These are phyloP conservation scores for Sporothrix sp. DNA, from an alignment of 2,329 filamentous ascomycete genomes.

Conservation along the genomic window DNA sequence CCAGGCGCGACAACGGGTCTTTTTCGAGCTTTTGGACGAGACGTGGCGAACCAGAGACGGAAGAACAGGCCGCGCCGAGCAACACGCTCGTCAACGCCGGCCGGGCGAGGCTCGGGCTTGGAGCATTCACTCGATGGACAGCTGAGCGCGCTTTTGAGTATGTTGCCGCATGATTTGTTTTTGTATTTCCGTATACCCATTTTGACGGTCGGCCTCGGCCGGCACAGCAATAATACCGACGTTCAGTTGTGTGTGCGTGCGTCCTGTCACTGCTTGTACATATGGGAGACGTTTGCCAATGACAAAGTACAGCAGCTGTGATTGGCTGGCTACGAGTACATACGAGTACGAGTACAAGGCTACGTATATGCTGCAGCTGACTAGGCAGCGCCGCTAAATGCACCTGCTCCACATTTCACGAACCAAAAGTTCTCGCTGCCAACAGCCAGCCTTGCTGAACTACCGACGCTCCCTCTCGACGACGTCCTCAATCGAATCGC, in stretches of 20 bases:
- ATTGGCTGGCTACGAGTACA: neutral
- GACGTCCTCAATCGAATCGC: neutral
- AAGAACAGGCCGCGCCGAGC: neutral
- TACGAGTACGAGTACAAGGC: neutral
- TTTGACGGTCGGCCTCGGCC: neutral
- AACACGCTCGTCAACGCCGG: neutral
- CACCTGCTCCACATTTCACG: neutral
- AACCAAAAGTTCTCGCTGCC: neutral
- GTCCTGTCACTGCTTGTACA: too few relatives aligned
- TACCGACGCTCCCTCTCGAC: neutral
- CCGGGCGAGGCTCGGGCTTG: neutral
- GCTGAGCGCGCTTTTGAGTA: neutral
- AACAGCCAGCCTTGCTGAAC: slow-evolving; percentile 8
- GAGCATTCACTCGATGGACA: too few relatives aligned
- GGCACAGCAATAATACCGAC: slow-evolving; percentile 1
- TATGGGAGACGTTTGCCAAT: too few relatives aligned
- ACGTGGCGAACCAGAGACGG: neutral
- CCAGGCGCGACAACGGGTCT: slow-evolving; percentile 2
- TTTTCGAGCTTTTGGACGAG: too few relatives aligned
- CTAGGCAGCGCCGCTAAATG: neutral
- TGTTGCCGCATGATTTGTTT: slow-evolving; percentile 3
- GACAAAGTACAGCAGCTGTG: too few relatives aligned
- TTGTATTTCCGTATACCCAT: slow-evolving; percentile 14
- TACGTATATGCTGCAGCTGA: neutral
- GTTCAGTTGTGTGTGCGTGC: neutral